These are phyloP conservation scores for Fusarium pininemorale DNA, from an alignment of 2,329 filamentous ascomycete genomes.

Conservation along the genomic window DNA sequence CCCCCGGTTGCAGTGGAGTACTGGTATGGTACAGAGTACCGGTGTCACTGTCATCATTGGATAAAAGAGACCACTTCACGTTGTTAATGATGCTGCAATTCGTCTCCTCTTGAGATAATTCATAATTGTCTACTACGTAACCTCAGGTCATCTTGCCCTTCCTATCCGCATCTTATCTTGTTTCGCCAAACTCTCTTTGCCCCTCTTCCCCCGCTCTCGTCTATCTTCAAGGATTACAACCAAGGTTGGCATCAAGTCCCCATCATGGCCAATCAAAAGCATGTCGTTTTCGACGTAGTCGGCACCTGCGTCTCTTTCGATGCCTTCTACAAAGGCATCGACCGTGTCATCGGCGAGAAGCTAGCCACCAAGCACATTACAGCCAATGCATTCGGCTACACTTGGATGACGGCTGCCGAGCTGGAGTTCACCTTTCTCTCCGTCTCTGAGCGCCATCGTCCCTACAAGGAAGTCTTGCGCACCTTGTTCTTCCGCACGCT, in stretches of 20 bases:
- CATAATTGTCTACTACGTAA: not conserved
- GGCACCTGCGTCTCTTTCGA: not conserved
- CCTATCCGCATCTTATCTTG: not conserved
- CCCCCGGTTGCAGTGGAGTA: not conserved
- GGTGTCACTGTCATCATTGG: not conserved
- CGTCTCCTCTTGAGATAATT: not conserved
- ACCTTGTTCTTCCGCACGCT: not conserved
- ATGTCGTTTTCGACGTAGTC: slow-evolving; percentile 1
- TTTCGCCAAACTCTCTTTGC: not conserved
- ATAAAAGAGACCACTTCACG: not conserved
- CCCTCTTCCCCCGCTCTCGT: not conserved
- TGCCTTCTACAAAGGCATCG: not conserved
- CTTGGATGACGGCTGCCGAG: slow-evolving; percentile 4
- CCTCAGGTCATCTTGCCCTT: not conserved
- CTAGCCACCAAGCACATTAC: not conserved
- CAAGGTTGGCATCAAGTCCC: not conserved
- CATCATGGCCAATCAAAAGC: slow-evolving; percentile 1
- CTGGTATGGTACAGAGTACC: not conserved
- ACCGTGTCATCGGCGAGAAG: not conserved
- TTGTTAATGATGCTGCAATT: not conserved
- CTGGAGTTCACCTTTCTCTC: slow-evolving; percentile 4
- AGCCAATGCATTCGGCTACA: slow-evolving; percentile 3
- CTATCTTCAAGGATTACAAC: not conserved
- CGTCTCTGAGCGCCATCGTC: slow-evolving; percentile 1
- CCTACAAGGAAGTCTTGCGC: slow-evolving; percentile 45